Base-by-base conservation (phyloP, 768 basidiomycete genomes). In the Trametes cingulata region DNA sequence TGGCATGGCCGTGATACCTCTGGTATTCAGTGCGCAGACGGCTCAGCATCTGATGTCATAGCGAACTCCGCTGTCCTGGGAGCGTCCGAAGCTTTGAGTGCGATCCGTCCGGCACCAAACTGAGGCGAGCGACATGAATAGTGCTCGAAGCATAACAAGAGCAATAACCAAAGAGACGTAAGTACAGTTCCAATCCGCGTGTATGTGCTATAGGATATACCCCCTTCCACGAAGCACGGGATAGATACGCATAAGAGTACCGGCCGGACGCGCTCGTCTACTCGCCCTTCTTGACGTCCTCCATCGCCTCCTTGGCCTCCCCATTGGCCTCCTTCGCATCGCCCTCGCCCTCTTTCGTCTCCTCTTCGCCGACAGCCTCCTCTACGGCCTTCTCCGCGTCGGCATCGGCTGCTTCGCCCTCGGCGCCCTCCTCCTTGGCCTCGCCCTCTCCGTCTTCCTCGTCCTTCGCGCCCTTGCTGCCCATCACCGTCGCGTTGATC, bases 401-500 rank as follows among this genome's bases (percentile, higher is more conserved):
- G 6, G 69, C 58, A 59, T 59, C 71, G 63, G 50, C 71, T 56
- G 45, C 65, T 40, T 68, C 69, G n/a, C n/a, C n/a, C 13, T 56
- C 68, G 15, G 51, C 63, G 10, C 56, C 60, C 35, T 55, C 70
- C 52, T 61, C 61, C 63, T 48, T 58, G 17, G 72, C 71, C n/a
- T 73, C 71, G 42, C 73, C 76, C 15, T 61, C 72, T 20, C 75
- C 78, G 27, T 71, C 74, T 2, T 63, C 75, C 20, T 61, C 74
- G 10, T 75, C 76, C 60, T 75, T 77, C 2, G 78, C 77, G 45
- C 77, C 76, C 72, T 89, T 89, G 72, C 87, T 89, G 1, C 86
- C 87, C 41, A 86, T 69, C 29, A 91, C 89, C 35, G 86, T 86
- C 27, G 89, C 90, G 70, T 91, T 92, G 65, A 92, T 81, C 14